Conservation (phyloP, 768 basidiomycete genomes). For the Termitomyces sp. region DNA sequence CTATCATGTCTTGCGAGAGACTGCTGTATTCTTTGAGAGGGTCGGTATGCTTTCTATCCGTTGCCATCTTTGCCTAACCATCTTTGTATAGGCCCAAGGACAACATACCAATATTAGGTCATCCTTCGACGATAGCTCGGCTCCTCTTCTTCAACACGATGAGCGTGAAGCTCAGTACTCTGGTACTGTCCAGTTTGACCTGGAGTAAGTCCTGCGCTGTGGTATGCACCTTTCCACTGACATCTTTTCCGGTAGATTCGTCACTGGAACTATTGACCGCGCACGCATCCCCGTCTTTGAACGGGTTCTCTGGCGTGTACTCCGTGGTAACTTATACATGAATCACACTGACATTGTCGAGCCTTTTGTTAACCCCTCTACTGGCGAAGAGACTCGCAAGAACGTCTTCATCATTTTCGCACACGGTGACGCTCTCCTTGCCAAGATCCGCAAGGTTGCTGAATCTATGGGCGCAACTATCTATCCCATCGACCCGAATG, state of each 20-base stretch:
- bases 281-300: constrained; percentile 90
- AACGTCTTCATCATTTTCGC: constrained; percentile 99
- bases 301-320: constrained; percentile 95
- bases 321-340: constrained; percentile 98
- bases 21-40: constrained; percentile 92
- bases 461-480: constrained; percentile 99
- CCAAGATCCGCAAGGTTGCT: constrained; percentile 96
- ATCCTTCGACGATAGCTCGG: constrained; percentile 89
- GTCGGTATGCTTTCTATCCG: constrained; percentile 30
- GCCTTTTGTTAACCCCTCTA: constrained; percentile 84
- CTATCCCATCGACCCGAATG: constrained; percentile 93
- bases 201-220: constrained; percentile 58
- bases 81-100: constrained; percentile 57
- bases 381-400: constrained; percentile 84
- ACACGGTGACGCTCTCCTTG: constrained; percentile 85
- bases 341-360: constrained; percentile 95
- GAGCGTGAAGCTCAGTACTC: constrained; percentile 70
- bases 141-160: constrained; percentile 87
- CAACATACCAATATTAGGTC: constrained; percentile 76
- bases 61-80: constrained; percentile 5
- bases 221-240: background rate
- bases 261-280: constrained; percentile 95
- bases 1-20: constrained; percentile 90
- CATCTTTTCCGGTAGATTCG: constrained; percentile 54
- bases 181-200: constrained; percentile 64